A percentile compares a stretch with the other conserved stretches of the same genome.
Conservation (phyloP, 192 early-diverging fungal genomes). For the Endogone sp. region DNA sequence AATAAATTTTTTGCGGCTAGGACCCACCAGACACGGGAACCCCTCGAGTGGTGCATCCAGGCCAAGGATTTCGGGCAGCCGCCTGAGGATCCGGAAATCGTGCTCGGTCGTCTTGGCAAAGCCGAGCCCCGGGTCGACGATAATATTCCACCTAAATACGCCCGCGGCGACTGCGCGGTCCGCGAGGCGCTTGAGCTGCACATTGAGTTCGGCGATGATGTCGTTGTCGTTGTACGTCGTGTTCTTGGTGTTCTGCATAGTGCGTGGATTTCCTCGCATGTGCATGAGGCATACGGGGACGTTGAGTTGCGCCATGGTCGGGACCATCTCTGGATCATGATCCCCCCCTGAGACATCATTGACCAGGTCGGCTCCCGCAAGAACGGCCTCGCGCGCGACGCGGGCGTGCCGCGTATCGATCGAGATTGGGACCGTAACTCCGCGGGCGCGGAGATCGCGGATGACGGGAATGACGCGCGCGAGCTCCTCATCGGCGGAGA, state of each 20-base stretch:
- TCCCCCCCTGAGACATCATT: slow-evolving; percentile 94
- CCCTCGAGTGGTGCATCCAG: slow-evolving; percentile 47
- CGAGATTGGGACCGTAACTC: slow-evolving; percentile 72
- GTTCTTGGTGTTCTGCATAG: slow-evolving; percentile 82
- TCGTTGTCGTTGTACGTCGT: slow-evolving; percentile 61
- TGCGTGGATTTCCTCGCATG: slow-evolving; percentile 91
- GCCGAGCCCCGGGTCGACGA: slow-evolving; percentile 95
- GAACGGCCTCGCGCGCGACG: slow-evolving; percentile 84
- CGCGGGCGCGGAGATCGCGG: slow-evolving; percentile 58
- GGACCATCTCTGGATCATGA: slow-evolving; percentile 75
- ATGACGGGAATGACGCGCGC: slow-evolving; percentile 86
- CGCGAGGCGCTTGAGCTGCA: slow-evolving; percentile 64
- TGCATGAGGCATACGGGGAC: slow-evolving; percentile 95
- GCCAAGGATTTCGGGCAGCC: slow-evolving; percentile 57
- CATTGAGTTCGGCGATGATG: slow-evolving; percentile 68
- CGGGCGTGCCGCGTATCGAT: slow-evolving; percentile 88
- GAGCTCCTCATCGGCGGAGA: slow-evolving; percentile 73
- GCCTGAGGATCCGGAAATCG: slow-evolving; percentile 79
- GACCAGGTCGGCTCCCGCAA: slow-evolving; percentile 88
- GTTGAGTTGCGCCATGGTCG: slow-evolving; percentile 68
- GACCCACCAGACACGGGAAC: slow-evolving; percentile 89
- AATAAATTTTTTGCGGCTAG: slow-evolving; percentile 91
- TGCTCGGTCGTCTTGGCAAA: slow-evolving; percentile 92
- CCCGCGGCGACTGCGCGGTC: slow-evolving; percentile 72
- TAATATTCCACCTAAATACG: slow-evolving; percentile 93